These are phyloP conservation scores for Pisolithus marmoratus DNA, from an alignment of 768 basidiomycete species.

Conservation along the genomic window DNA sequence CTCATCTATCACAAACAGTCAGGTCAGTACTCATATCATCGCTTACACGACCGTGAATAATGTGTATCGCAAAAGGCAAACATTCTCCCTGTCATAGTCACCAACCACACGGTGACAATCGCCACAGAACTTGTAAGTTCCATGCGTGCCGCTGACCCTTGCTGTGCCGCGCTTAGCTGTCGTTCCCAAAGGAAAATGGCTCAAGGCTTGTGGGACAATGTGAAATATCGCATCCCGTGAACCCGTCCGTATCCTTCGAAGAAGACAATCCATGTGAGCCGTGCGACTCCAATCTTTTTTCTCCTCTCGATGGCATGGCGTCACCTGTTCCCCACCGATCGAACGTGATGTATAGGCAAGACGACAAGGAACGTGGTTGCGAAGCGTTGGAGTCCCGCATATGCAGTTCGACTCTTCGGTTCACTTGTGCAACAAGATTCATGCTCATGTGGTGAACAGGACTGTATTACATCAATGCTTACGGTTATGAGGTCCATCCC, in stretches of 20 bases:
- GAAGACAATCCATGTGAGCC: constrained; percentile 22
- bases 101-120: constrained; percentile 94
- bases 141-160: constrained; percentile 31
- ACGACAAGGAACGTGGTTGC: constrained; percentile 43
- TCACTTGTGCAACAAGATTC: not conserved
- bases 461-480: constrained; percentile 85
- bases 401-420: constrained; percentile 42
- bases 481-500: constrained; percentile 90
- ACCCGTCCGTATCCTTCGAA: constrained; percentile 22
- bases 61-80: constrained; percentile 43
- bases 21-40: constrained; percentile 28
- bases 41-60: constrained; percentile 6
- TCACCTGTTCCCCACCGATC: constrained; percentile 40
- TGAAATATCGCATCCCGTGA: constrained; percentile 84
- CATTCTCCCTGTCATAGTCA: constrained; percentile 88
- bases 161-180: constrained; percentile 30
- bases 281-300: constrained; percentile 32
- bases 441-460: constrained; percentile 33
- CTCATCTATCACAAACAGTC: constrained; percentile 83
- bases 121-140: constrained; percentile 72
- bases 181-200: constrained; percentile 56
- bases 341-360: constrained; percentile 64
- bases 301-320: constrained; percentile 52
- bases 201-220: constrained; percentile 83
- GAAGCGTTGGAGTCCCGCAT: constrained; percentile 58